These are phyloP conservation scores for Triticum dicoccoides DNA, from an alignment of 176 grass and related monocot species.

Conservation along the genomic window DNA sequence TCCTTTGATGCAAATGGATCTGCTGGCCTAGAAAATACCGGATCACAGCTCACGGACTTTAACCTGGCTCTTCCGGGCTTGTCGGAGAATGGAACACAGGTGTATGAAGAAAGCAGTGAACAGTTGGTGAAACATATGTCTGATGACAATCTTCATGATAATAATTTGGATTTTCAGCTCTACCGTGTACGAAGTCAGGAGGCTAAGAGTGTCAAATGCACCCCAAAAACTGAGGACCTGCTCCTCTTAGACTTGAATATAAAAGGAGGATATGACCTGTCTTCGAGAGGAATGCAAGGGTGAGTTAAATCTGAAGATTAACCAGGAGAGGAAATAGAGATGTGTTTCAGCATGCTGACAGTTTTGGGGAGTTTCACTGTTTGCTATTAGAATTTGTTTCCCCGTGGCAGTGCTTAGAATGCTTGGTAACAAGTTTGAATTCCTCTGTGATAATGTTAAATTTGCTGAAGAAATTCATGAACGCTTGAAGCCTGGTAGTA, in stretches of 20 bases:
- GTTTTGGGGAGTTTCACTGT: constrained; percentile 39
- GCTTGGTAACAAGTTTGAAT: constrained; percentile 32
- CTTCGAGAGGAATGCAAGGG: constrained; percentile 46
- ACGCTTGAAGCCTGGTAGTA: constrained; percentile 4
- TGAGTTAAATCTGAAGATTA: constrained; percentile 65
- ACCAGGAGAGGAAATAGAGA: constrained; percentile 39
- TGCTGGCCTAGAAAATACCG: constrained; percentile 30
- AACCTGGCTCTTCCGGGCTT: constrained; percentile 52
- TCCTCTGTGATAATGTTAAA: constrained; percentile 35
- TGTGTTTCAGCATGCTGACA: constrained; percentile 28
- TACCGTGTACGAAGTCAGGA: constrained; percentile 36
- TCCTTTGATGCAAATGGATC: constrained; percentile 38
- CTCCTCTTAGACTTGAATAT: constrained; percentile 78
- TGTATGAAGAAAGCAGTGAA: constrained; percentile 29
- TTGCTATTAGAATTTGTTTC: constrained; percentile 18
- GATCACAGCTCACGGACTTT: constrained; percentile 48
- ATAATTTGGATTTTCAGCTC: constrained; percentile 41
- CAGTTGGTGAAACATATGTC: constrained; percentile 31
- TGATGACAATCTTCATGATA: constrained; percentile 38
- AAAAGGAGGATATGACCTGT: constrained; percentile 64
- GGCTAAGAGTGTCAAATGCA: constrained; percentile 33
- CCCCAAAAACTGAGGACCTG: constrained; percentile 35
- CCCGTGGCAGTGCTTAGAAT: not conserved
- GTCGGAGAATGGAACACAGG: constrained; percentile 31
- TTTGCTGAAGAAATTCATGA: constrained; percentile 24